Percentiles rank a stretch among this genome's conserved stretches.
phyloP scores from a whole-genome alignment of 495 filamentous ascomycete genomes.

The Neurospora sublineolata region DNA sequence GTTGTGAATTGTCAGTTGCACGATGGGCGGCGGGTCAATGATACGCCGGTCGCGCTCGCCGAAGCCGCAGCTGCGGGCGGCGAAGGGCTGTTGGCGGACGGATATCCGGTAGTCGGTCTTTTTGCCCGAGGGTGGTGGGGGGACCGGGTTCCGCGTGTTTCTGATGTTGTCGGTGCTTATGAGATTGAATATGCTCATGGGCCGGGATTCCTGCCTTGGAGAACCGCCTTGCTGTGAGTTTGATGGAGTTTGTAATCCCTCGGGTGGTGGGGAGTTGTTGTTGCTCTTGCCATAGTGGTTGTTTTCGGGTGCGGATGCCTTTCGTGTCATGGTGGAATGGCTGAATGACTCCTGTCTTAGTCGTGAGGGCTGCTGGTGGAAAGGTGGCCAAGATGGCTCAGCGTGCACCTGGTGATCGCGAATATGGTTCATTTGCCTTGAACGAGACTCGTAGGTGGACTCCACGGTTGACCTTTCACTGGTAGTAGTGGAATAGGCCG shows the following conservation, averaged over 20 bases:
- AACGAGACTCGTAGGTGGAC: constrained; percentile 17
- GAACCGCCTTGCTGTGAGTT: constrained; percentile 17
- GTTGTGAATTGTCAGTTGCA: constrained; percentile 70
- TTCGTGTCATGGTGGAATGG: constrained; percentile 10
- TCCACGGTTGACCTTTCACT: constrained; percentile 28
- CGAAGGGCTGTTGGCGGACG: constrained; percentile 82
- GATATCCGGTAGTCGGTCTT: constrained; percentile 36
- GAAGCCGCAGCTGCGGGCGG: constrained; percentile 86
- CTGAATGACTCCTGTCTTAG: constrained; percentile 9
- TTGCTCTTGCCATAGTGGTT: constrained; percentile 2
- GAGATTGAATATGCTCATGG: constrained; percentile 36
- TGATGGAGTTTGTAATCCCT: constrained; percentile 15
- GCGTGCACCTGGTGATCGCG: constrained; percentile 11
- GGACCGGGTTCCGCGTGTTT: constrained; percentile 18
- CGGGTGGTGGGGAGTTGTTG: constrained; percentile 8
- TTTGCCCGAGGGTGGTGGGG: constrained; percentile 3
- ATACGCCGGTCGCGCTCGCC: constrained; percentile 87
- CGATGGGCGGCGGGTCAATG: constrained; percentile 90
- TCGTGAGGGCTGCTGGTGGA: constrained; percentile 14
- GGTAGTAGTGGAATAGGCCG: constrained; percentile 23
- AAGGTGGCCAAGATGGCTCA: constrained; percentile 11
- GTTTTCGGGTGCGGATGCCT: neutral
- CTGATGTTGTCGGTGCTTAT: constrained; percentile 24
- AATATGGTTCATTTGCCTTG: constrained; percentile 14
- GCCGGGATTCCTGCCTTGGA: constrained; percentile 24